Base-by-base conservation (phyloP, 164 flowering plant genomes). In the Annona cherimola region DNA sequence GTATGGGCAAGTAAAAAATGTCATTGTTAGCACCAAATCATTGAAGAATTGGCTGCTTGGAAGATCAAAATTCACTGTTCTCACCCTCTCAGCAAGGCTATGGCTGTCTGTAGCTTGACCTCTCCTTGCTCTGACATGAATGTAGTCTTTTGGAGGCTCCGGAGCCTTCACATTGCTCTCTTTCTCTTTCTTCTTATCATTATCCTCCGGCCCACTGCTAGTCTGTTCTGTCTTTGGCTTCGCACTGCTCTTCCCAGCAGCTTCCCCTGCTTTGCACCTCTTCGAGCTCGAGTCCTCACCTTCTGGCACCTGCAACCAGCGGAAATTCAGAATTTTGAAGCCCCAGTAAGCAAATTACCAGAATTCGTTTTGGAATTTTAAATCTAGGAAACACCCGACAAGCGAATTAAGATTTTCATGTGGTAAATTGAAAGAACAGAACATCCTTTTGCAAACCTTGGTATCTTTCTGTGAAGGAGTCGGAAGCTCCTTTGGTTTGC, bases 31-130 rank as follows among this genome's bases (percentile, higher is more conserved):
- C 40, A 0, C 45, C 20, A 60, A 59, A 39, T 50, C 6, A 39
- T 41, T 14, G 8, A 20, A 35, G 44, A 39, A 61, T 35, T 1
- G 42, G 7, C 41, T 26, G 5, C 16, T 4, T 63, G 11, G 14
- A 9, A 42, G 45, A 50, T 12, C 5, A 9, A n/a, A 45, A 45
- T 41, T 54, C 43, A 43, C 19, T 3, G 18, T 79, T 67, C 83
- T 54, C 85, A 92, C 99, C 78, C 99, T 87, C 86, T 94, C 99
- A 5, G 98, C 98, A 12, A 94, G 85, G 75, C 98, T 94, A 67
- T 94, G 99, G 74, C 97, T 95, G 73, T 95, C 98, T 61, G 99
- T 95, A n/a, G 99, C 98, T 78, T 95, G 98, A 70, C 99, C 99
- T 75, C 99, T 88, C 77, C 99, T 83, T 66, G 99, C 99, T 72